Conservation (phyloP, 495 filamentous ascomycete genomes). For the Neurospora sp. region DNA sequence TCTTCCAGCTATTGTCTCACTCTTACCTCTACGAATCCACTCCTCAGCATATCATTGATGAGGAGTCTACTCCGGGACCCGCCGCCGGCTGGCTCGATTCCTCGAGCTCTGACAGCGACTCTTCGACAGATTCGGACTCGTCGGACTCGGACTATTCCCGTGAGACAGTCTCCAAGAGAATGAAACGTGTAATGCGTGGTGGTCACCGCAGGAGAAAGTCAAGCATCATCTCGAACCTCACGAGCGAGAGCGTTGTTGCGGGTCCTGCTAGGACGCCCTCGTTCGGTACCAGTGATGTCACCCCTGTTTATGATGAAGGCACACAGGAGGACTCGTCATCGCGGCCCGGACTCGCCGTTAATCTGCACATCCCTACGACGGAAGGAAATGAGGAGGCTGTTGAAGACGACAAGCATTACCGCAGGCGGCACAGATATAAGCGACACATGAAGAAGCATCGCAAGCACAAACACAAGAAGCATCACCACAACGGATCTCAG, state of each 20-base stretch:
- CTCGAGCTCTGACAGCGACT: constrained; percentile 54
- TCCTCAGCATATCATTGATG: constrained; percentile 80
- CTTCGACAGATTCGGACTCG: constrained; percentile 54
- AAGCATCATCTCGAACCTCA: constrained; percentile 58
- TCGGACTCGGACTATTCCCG: constrained; percentile 56
- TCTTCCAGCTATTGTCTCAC: constrained; percentile 89
- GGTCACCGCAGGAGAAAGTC: constrained; percentile 61
- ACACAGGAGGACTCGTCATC: constrained; percentile 23
- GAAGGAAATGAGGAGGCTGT: constrained; percentile 26
- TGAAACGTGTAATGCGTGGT: constrained; percentile 55
- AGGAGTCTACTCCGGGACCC: constrained; percentile 75
- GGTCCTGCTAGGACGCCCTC: constrained; percentile 26
- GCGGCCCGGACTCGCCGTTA: constrained; percentile 6
- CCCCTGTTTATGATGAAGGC: constrained; percentile 18
- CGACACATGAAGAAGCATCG: constrained; percentile 24
- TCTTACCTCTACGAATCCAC: constrained; percentile 85
- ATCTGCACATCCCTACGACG: constrained; percentile 10
- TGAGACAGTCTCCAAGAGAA: constrained; percentile 61
- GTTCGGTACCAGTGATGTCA: constrained; percentile 24
- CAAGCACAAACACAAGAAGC: constrained; percentile 22
- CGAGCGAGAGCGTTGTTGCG: constrained; percentile 19
- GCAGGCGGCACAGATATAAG: constrained; percentile 21
- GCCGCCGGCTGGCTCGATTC: constrained; percentile 70
- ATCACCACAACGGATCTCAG: constrained; percentile 12
- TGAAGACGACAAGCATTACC: constrained; percentile 27